These are phyloP conservation scores for Cucurbita ficifolia DNA, from an alignment of 306 rosid species.

Conservation along the genomic window DNA sequence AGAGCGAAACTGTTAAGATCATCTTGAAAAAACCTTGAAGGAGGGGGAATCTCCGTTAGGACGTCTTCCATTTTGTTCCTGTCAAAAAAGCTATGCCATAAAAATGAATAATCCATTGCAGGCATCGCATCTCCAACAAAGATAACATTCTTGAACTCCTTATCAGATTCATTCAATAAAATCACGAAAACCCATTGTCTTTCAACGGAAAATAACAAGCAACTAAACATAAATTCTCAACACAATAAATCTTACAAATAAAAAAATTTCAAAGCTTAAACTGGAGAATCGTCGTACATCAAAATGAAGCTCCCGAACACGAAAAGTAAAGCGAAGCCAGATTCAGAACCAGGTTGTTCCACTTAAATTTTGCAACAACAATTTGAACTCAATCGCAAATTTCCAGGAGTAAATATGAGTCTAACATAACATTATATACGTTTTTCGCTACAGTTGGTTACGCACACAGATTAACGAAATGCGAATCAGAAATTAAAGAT, in stretches of 20 bases:
- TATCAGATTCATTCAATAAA: not conserved
- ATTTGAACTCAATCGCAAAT: not conserved
- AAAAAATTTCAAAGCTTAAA: not conserved
- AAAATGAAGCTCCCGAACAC: not conserved
- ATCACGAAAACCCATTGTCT: not conserved
- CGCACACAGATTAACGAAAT: not conserved
- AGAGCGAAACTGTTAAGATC: constrained; percentile 64
- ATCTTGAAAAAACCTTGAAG: constrained; percentile 63
- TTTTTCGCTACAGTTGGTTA: not conserved
- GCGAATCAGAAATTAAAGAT: not conserved
- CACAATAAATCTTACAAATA: not conserved
- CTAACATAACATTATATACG: not conserved
- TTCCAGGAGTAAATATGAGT: not conserved
- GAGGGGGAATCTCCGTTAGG: constrained; percentile 66
- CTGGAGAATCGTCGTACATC: not conserved
- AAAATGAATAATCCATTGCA: not conserved
- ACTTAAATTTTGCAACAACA: not conserved
- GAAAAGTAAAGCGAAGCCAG: not conserved
- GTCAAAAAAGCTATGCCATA: not conserved
- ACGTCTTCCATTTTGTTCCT: constrained; percentile 57
- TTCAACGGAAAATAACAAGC: not conserved
- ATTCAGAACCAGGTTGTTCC: not conserved
- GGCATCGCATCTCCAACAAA: not conserved
- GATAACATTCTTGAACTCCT: not conserved
- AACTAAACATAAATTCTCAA: not conserved